Conservation (phyloP, 2,329 filamentous ascomycete genomes). For the Arthrobotrys iridis region DNA sequence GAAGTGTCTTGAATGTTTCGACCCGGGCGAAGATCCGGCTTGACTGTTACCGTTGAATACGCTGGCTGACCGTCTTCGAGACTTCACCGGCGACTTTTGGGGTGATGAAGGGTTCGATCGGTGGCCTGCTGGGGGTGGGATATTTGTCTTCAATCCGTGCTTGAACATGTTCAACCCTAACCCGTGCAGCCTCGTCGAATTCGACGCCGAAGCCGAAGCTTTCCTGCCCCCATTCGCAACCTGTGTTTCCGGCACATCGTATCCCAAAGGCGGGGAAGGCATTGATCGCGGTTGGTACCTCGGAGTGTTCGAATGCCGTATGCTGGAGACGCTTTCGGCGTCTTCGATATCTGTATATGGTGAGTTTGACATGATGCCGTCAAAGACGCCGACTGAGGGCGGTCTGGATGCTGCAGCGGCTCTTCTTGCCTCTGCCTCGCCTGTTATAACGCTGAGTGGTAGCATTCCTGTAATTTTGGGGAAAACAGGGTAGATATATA, state of each 20-base stretch:
- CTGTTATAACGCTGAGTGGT: slow-evolving; percentile 42
- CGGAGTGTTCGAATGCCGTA: slow-evolving; percentile 32
- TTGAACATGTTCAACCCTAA: slow-evolving; percentile 52
- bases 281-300: slow-evolving; percentile 52
- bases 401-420: slow-evolving; percentile 27
- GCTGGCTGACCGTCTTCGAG: slow-evolving; percentile 41
- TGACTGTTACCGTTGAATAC: slow-evolving; percentile 16
- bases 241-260: slow-evolving; percentile 22
- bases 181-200: slow-evolving; percentile 38
- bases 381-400: slow-evolving; percentile 41
- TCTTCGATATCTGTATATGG: slow-evolving; percentile 40
- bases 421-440: slow-evolving; percentile 52
- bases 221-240: not conserved
- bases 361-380: slow-evolving; percentile 37
- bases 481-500: not conserved
- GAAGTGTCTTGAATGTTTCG: slow-evolving; percentile 47
- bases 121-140: not conserved
- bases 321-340: slow-evolving; percentile 25
- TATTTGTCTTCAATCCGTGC: slow-evolving; percentile 31
- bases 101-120: slow-evolving; percentile 42
- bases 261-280: slow-evolving; percentile 48
- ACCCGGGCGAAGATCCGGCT: slow-evolving; percentile 22
- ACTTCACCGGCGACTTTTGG: slow-evolving; percentile 29
- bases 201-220: slow-evolving; percentile 1
- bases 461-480: slow-evolving; percentile 32